Evolutionary conservation across 352 stramenopile species (phyloP).

Genomic region (Pythium myriotylum): DNA sequence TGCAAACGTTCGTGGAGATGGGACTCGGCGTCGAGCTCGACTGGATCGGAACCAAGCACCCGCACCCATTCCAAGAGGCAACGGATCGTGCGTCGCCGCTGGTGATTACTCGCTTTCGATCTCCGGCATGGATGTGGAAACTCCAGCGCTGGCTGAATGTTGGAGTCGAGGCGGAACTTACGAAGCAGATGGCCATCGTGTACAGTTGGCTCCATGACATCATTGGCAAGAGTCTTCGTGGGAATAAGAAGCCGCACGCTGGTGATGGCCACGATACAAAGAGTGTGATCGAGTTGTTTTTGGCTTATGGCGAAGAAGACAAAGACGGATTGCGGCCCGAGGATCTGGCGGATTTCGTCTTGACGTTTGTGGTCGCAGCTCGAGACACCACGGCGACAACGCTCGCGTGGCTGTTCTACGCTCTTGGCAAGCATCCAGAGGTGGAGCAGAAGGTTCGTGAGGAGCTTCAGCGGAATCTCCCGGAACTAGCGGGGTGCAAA

Average conservation of each 20-base stretch:
- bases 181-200: no score
- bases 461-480: constrained; percentile 37
- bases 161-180: no score
- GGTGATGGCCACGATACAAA: constrained; percentile 8
- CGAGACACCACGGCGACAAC: constrained; percentile 74
- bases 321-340: constrained; percentile 34
- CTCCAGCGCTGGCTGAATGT: no score
- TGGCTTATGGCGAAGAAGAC: constrained; percentile 7
- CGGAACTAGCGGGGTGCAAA: background rate
- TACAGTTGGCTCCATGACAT: no score
- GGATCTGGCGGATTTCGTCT: constrained; percentile 63
- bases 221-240: no score
- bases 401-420: constrained; percentile 70
- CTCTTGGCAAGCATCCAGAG: constrained; percentile 60
- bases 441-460: constrained; percentile 43
- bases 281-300: constrained; percentile 11
- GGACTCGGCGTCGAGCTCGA: constrained; percentile 48
- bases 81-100: constrained; percentile 32
- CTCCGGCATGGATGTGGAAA: no score
- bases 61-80: constrained; percentile 48
- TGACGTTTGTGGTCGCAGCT: constrained; percentile 69
- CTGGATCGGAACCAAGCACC: constrained; percentile 32
- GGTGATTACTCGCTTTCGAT: constrained; percentile 12
- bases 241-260: no score
- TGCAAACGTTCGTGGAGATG: constrained; percentile 56